phyloP scores from a whole-genome alignment of 2,329 filamentous ascomycete genomes.

The Colletotrichum noveboracense region DNA sequence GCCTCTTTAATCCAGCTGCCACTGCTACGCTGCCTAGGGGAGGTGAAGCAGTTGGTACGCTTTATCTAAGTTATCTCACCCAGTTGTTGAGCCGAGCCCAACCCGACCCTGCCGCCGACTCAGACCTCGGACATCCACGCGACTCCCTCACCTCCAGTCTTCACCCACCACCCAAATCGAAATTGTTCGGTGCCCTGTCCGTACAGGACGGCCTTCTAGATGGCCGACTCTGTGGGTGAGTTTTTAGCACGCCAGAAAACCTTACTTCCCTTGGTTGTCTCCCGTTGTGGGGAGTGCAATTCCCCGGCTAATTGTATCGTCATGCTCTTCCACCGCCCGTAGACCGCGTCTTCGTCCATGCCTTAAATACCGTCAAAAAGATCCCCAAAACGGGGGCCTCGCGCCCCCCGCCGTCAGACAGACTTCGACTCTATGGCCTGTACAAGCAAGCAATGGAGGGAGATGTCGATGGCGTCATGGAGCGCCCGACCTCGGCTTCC shows the following conservation, averaged over 20 bases:
- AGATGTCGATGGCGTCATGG: slow-evolving; percentile 93
- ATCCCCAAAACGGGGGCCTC: slow-evolving; percentile 92
- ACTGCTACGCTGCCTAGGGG: not conserved
- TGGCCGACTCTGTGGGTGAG: slow-evolving; percentile 46
- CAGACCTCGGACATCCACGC: slow-evolving; percentile 10
- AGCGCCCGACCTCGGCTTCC: slow-evolving; percentile 67
- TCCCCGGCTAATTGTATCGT: slow-evolving; percentile 18
- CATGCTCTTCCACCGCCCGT: slow-evolving; percentile 19
- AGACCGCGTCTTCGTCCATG: slow-evolving; percentile 99
- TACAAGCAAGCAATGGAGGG: slow-evolving; percentile 99
- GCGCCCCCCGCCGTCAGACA: slow-evolving; percentile 83
- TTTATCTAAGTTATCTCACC: slow-evolving; percentile 10
- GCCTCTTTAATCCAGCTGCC: not conserved
- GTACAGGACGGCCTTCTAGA: slow-evolving; percentile 23
- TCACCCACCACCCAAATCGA: not conserved
- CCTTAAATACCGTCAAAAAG: slow-evolving; percentile 97
- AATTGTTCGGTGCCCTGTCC: not conserved
- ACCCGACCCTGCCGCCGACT: slow-evolving; percentile 7
- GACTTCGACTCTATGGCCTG: slow-evolving; percentile 92
- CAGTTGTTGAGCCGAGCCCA: slow-evolving; percentile 11
- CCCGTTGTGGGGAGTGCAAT: slow-evolving; percentile 26
- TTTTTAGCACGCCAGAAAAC: slow-evolving; percentile 21
- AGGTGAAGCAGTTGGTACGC: slow-evolving; percentile 1
- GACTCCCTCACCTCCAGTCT: not conserved
- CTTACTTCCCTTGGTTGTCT: not conserved